A percentile compares a stretch with the other conserved stretches of the same genome.
phyloP scores from a whole-genome alignment of 441 rosid genomes.

The Mallotus repandus region DNA sequence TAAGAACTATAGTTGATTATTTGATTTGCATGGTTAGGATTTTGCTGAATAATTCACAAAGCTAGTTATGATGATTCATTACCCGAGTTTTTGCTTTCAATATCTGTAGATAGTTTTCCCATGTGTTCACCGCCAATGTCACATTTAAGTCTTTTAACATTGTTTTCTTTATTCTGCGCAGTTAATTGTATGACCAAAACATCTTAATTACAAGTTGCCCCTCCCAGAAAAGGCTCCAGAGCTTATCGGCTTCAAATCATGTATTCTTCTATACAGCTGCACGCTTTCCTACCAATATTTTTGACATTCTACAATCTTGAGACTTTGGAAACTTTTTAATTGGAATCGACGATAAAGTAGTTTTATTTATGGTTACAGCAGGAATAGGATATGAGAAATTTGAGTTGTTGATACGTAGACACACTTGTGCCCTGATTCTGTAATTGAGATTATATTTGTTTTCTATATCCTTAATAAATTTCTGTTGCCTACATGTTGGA shows the following conservation, averaged over 20 bases:
- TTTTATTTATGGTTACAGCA: neutral
- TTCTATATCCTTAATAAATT: constrained; percentile 6
- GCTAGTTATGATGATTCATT: neutral
- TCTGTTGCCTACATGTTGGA: neutral
- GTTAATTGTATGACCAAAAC: constrained; percentile 9
- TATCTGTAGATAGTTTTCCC: no score
- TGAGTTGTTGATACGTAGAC: constrained; percentile 8
- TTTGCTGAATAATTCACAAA: neutral
- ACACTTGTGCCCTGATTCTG: constrained; percentile 1
- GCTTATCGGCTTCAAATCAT: neutral
- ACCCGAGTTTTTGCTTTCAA: no score
- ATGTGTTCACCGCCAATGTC: neutral
- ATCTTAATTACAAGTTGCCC: constrained; percentile 12
- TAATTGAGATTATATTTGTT: constrained; percentile 13
- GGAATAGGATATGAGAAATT: constrained; percentile 8
- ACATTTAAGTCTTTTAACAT: neutral
- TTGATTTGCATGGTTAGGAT: neutral
- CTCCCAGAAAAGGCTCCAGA: neutral
- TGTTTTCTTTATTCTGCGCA: neutral
- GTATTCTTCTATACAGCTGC: constrained; percentile 12
- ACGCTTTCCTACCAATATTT: neutral
- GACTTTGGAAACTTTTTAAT: neutral
- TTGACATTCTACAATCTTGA: constrained; percentile 6
- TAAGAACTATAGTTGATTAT: neutral
- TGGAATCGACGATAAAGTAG: neutral